phyloP scores from a whole-genome alignment of 2,329 filamentous ascomycete species.

The Geosmithia morbida region DNA sequence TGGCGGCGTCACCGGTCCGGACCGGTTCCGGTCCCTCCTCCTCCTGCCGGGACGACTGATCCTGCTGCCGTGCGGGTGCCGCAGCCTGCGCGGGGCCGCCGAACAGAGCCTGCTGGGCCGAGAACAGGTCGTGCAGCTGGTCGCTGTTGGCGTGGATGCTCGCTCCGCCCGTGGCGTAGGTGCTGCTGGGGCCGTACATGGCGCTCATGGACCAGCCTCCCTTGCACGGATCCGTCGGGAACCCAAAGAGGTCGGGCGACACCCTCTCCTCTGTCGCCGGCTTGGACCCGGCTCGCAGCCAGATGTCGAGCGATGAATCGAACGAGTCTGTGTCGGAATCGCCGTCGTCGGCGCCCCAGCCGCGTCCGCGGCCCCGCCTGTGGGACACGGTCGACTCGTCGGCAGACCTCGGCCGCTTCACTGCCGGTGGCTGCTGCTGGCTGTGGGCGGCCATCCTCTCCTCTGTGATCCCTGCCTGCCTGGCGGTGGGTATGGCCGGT shows the following conservation, averaged over 20 bases:
- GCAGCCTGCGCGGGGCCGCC: conserved; percentile 26
- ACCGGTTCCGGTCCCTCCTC: conserved; percentile 6
- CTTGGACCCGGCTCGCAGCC: conserved; percentile 32
- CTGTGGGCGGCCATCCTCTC: neutral
- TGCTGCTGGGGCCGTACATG: conserved; percentile 24
- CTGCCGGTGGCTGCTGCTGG: neutral
- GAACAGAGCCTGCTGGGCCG: conserved; percentile 23
- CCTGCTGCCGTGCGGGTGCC: conserved; percentile 12
- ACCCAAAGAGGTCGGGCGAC: conserved; percentile 40
- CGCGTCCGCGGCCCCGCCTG: conserved; percentile 15
- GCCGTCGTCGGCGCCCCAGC: conserved; percentile 28
- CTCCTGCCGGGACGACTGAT: conserved; percentile 14
- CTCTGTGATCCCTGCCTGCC: neutral
- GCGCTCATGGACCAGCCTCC: conserved; percentile 31
- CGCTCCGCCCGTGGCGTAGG: conserved; percentile 7
- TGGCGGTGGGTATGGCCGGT: neutral
- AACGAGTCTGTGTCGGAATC: conserved; percentile 25
- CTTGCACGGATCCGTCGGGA: conserved; percentile 23
- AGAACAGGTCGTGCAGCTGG: conserved; percentile 30
- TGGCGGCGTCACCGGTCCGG: neutral
- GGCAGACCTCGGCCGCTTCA: conserved; percentile 28
- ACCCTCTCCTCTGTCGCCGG: conserved; percentile 14
- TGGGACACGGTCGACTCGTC: conserved; percentile 28
- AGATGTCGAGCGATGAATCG: conserved; percentile 39
- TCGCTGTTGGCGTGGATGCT: conserved; percentile 17